Conservation (phyloP, 305 asterid genomes). For the Solanum hybrid region DNA sequence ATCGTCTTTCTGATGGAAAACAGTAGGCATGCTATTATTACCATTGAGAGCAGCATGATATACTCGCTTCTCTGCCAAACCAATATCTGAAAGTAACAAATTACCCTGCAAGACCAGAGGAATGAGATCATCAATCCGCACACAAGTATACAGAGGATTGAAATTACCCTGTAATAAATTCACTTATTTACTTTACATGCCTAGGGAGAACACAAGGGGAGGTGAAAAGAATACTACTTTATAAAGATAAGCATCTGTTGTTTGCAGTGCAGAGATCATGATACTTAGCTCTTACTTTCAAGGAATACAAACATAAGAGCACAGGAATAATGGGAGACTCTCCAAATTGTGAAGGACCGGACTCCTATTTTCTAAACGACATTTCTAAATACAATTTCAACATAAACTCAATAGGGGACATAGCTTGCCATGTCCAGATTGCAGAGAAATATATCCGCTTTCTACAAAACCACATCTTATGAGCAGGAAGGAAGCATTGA, state of each 20-base stretch:
- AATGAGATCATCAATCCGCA: constrained; percentile 7
- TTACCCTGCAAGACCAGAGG: constrained; percentile 60
- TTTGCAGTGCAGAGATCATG: neutral
- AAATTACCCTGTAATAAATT: neutral
- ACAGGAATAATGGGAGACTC: neutral
- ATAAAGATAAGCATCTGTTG: neutral
- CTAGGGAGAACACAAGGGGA: neutral
- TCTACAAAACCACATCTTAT: neutral
- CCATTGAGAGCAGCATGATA: constrained; percentile 95
- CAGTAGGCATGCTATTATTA: constrained; percentile 75
- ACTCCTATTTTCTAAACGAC: neutral
- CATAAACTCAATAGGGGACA: neutral
- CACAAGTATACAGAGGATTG: neutral
- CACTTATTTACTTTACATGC: neutral
- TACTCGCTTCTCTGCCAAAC: constrained; percentile 86
- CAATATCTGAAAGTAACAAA: constrained; percentile 63
- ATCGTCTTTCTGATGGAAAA: constrained; percentile 90
- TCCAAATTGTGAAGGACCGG: neutral
- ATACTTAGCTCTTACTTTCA: neutral
- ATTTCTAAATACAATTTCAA: neutral
- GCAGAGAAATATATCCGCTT: neutral
- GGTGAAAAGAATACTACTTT: neutral
- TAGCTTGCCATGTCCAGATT: neutral
- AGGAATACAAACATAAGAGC: neutral
- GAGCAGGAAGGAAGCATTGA: neutral